A percentile compares a stretch with the other conserved stretches of the same genome.
phyloP scores from a whole-genome alignment of 106 monocot genomes.

The Alisma plantagoaquatica region DNA sequence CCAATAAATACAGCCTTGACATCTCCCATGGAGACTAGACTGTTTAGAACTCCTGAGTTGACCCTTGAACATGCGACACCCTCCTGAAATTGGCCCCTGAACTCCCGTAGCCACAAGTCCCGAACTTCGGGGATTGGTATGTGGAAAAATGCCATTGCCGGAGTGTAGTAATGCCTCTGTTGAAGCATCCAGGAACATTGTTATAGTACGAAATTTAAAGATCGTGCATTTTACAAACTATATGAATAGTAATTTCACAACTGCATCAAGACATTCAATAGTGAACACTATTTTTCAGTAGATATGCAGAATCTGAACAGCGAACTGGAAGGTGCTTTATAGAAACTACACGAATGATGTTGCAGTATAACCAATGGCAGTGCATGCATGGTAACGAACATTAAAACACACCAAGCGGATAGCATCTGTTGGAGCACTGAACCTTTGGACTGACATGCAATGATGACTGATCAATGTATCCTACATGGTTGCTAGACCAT shows the following conservation, averaged over 20 bases:
- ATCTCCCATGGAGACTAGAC: conserved; percentile 60
- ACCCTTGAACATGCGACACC: conserved; percentile 72
- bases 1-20: conserved; percentile 77
- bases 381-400: no score
- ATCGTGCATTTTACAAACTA: neutral
- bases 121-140: conserved; percentile 80
- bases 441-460: no score
- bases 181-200: neutral
- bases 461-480: no score
- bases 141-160: conserved; percentile 78
- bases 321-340: no score
- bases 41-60: conserved; percentile 51
- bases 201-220: neutral
- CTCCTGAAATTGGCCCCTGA: conserved; percentile 64
- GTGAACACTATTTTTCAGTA: no score
- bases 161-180: conserved; percentile 26
- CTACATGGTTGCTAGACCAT: no score
- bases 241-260: neutral
- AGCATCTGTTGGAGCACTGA: no score
- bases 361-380: no score
- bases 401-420: no score
- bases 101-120: conserved; percentile 48
- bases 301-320: no score
- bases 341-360: no score
- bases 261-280: neutral